These are phyloP conservation scores for Salicornia ramosissima DNA, from an alignment of 148 eudicot genomes.

Conservation along the genomic window DNA sequence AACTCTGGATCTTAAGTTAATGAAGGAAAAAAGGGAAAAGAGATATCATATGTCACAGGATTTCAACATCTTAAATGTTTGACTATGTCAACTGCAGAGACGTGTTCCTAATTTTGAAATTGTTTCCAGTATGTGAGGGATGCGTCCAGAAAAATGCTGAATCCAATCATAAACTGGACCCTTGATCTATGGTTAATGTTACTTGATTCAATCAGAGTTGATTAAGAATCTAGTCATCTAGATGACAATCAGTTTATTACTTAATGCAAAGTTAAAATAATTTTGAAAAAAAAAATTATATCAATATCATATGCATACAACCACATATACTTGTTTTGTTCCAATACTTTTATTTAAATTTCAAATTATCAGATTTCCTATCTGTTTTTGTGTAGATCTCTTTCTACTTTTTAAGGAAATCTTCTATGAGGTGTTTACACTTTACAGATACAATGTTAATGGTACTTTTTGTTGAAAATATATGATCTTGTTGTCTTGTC, in stretches of 20 bases:
- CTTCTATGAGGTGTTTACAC: neutral
- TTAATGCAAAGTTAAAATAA: neutral
- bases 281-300: too few relatives aligned
- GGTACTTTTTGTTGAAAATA: neutral
- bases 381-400: neutral
- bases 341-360: neutral
- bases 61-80: too few relatives aligned
- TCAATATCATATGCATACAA: too few relatives aligned
- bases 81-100: neutral
- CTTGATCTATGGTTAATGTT: neutral
- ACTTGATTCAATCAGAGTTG: neutral
- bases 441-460: neutral
- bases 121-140: too few relatives aligned
- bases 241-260: neutral
- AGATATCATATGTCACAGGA: too few relatives aligned
- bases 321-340: too few relatives aligned
- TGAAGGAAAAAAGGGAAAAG: neutral
- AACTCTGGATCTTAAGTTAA: neutral
- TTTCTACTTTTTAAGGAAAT: neutral
- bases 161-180: neutral
- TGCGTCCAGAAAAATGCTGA: neutral
- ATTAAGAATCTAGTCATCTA: neutral
- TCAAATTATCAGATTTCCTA: neutral
- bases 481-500: neutral
- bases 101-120: too few relatives aligned